Percentiles rank a stretch among this genome's conserved stretches.
These are phyloP conservation scores for Sporobolomyces phaffii DNA, from an alignment of 768 basidiomycete species.

Conservation along the genomic window DNA sequence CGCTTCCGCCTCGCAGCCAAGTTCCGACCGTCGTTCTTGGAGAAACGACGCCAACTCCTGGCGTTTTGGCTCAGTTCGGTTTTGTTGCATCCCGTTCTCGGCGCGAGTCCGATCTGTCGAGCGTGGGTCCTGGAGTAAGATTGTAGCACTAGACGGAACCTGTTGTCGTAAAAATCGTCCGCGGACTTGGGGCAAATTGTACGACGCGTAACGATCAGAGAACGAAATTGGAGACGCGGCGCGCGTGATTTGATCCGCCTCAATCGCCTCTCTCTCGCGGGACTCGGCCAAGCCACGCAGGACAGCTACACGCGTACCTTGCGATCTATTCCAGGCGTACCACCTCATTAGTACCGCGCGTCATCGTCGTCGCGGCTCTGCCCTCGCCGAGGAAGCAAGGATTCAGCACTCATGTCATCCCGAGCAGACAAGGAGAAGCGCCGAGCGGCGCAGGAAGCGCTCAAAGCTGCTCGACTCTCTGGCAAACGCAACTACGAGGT, in stretches of 20 bases:
- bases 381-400: background rate
- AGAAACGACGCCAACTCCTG: slow-evolving; percentile 36
- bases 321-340: too few relatives aligned
- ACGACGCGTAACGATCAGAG: too few relatives aligned
- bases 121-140: slow-evolving; percentile 22
- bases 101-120: slow-evolving; percentile 6
- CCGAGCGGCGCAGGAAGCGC: background rate
- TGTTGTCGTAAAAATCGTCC: slow-evolving; percentile 7
- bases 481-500: slow-evolving; percentile 34
- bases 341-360: too few relatives aligned
- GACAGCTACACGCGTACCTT: too few relatives aligned
- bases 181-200: too few relatives aligned
- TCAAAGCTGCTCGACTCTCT: slow-evolving; percentile 12
- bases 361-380: background rate
- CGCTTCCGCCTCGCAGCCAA: slow-evolving; percentile 38
- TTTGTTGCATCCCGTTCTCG: slow-evolving; percentile 29
- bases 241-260: too few relatives aligned
- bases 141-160: background rate
- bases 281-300: too few relatives aligned
- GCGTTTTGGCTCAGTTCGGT: slow-evolving; percentile 36
- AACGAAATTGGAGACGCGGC: too few relatives aligned
- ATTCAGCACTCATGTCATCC: background rate
- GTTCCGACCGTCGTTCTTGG: slow-evolving; percentile 40
- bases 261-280: too few relatives aligned
- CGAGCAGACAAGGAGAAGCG: slow-evolving; percentile 20